Evolutionary conservation across 1,139 yeast genomes (phyloP).

Genomic region (Candida tunisiensis): DNA sequence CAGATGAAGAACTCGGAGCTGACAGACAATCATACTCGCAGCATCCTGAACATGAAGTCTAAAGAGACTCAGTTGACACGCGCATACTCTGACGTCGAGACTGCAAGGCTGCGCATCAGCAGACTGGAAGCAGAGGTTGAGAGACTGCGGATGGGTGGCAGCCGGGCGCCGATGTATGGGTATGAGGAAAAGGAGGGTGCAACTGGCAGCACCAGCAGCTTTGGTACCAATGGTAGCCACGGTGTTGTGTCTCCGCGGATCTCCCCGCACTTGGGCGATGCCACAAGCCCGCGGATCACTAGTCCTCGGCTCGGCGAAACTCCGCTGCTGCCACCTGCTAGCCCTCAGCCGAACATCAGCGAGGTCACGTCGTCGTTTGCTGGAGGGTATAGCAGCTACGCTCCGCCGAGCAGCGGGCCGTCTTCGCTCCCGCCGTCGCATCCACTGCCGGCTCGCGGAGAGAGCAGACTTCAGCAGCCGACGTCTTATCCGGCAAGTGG

Average conservation of each 20-base stretch:
- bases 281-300: too few species aligned
- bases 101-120: constrained; percentile 29
- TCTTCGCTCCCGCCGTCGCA: constrained; percentile 3
- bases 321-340: too few species aligned
- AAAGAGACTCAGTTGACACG: constrained; percentile 51
- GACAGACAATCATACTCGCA: constrained; percentile 34
- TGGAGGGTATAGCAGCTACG: too few species aligned
- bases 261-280: constrained; percentile 1
- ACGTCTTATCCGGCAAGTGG: constrained; percentile 8
- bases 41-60: constrained; percentile 37
- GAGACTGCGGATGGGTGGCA: constrained; percentile 3
- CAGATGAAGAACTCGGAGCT: constrained; percentile 23
- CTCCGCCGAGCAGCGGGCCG: constrained; percentile 1
- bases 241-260: not conserved
- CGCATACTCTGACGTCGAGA: constrained; percentile 42
- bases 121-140: constrained; percentile 38
- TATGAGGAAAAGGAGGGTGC: not conserved
- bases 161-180: constrained; percentile 1
- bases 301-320: too few species aligned
- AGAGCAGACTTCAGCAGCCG: constrained; percentile 1
- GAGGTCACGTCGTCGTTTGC: too few species aligned
- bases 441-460: constrained; percentile 1
- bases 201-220: not conserved
- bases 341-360: too few species aligned
- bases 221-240: not conserved